Evolutionary conservation across 2,329 filamentous ascomycete genomes (phyloP), one percentile per base, ranked within the genome.

Genomic region (Orbilia blumenaviensis): DNA sequence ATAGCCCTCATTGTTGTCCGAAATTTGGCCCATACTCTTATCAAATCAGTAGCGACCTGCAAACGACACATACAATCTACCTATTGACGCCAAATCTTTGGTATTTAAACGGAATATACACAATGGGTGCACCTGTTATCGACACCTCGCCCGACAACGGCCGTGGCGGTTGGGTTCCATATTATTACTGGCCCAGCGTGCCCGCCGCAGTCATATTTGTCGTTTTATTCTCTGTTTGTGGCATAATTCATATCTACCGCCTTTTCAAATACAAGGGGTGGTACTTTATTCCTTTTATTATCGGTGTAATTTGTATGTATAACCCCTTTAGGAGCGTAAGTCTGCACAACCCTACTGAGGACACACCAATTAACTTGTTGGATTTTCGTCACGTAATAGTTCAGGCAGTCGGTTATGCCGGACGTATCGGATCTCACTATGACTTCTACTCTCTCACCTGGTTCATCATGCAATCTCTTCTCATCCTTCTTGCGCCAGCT

Each of bases 401-500:
- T 77, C 82, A 86, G 68, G 79, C 83, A 2, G 79, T 85, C n/a
- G 85, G 85, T 3, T 86, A 85, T 78, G 68, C 78, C 41, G 82
- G 79, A 41, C 81, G 84, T 12, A 81, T 80, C 9, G 77, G 79
- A 1, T 71, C 78, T 42, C 78, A 78, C 67, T 56, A 79, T 48
- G 77, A 81, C 80, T 27, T 77, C 76, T 69, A 80, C 78, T 73
- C 75, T 73, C 66, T 84, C 81, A 23, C 78, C 0, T 83, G 83
- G 2, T 87, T 82, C 78, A 79, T 85, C 48, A 79, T 85, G 42
- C 85, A 87, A 78, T 81, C 79, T 50, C 79, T 84, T 23, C 80
- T 85, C 38, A 82, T 87, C 54, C 82, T 87, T 36, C 79, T 87
- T n/a, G 84, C 85, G 0, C 85, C 86, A 0, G 83, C 83, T 10